Conservation (phyloP, 495 filamentous ascomycete genomes). For the Stereocaulon alpinum region DNA sequence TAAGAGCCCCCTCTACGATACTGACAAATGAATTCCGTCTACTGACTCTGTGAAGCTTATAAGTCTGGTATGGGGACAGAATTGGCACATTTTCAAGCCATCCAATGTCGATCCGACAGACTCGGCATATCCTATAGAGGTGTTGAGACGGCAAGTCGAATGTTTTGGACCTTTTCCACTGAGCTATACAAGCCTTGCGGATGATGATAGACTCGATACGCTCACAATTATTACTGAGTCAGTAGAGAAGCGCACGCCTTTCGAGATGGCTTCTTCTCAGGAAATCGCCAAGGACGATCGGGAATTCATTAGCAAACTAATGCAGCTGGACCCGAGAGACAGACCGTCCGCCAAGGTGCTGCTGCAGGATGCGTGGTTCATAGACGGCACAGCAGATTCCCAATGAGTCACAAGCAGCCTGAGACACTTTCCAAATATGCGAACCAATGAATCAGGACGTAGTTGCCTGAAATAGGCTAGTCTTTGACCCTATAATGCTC, state of each 20-base stretch:
- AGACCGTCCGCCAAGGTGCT: constrained; percentile 1
- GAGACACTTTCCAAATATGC: neutral
- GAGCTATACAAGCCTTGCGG: neutral
- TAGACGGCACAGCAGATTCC: neutral
- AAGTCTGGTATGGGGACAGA: neutral
- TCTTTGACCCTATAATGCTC: neutral
- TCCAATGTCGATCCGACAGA: neutral
- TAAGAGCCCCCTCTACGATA: neutral
- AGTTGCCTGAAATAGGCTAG: neutral
- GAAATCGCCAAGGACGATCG: constrained; percentile 4
- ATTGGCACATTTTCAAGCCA: neutral
- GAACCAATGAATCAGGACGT: neutral
- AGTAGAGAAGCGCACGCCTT: neutral
- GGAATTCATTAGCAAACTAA: constrained; percentile 3
- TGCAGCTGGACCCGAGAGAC: constrained; percentile 7
- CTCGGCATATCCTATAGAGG: neutral
- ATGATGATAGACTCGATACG: neutral
- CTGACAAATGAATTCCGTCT: neutral
- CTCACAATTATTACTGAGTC: neutral
- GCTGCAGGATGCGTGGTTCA: neutral
- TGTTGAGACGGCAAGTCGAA: neutral
- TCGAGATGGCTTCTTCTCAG: constrained; percentile 1
- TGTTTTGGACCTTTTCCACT: neutral
- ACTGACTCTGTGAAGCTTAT: neutral
- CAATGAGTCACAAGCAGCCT: neutral